Base-by-base conservation (phyloP, 1,139 yeast genomes). In the Ogataea hybrid region DNA sequence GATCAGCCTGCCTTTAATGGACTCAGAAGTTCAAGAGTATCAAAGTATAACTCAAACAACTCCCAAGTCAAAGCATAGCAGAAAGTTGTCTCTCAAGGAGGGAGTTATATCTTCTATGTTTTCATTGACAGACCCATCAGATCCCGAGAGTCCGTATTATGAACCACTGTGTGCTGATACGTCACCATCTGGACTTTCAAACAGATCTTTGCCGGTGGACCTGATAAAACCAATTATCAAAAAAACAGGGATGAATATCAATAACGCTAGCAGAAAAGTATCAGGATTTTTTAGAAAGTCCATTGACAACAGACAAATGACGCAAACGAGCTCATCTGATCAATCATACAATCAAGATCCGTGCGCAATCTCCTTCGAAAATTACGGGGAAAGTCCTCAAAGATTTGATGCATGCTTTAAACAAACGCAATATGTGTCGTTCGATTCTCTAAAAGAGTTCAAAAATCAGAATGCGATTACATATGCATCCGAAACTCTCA, bases 261-360 rank as follows among this genome's bases (percentile, higher is more conserved):
- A 50, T 28, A 42, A 39, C 29, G 60, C 59, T 10, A 46, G 56
- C 3, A 38, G 58, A 12, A 55, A 53, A 44, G 55, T 57, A 2
- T 53, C 58, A 14, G 53, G 54, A 5, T 52, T 54, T 27, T 35
- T 56, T 11, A 51, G 38, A 35, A 53, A 47, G 32, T 52, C 58
- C 1, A 47, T 53, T 4, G 55, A 48, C 28, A 40, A 46, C 6
- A 37, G 52, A 12, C 21, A 18, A 7, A 18, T 6, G 21, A 6
- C 21, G 7, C 21, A 17, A 5, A 6, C 21, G 3, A 18, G 21
- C 21, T 18, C 21, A 18, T 8, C 3, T 18, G 8, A 18, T 6
- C 8, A 18, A 18, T 7, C 21, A 18, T 8, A 7, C 21, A 18
- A 18, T 6, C 21, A 7, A 18, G 21, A 18, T 18, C 6, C 3